These are phyloP conservation scores for Coleophoma eucalyptorum DNA, from an alignment of 2,329 filamentous ascomycete species.

Conservation along the genomic window DNA sequence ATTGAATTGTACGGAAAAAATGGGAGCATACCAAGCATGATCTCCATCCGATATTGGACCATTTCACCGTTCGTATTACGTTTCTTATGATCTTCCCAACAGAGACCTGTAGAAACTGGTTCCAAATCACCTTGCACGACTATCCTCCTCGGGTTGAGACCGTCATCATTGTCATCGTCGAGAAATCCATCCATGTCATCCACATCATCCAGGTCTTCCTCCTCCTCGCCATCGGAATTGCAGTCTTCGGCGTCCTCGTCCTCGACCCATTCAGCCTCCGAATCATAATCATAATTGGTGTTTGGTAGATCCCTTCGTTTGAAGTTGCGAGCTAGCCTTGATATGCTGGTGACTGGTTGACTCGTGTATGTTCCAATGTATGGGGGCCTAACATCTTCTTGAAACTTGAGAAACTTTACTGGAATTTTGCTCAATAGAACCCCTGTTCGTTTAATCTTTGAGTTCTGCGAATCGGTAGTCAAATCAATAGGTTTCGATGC, in stretches of 20 bases:
- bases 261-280: slow-evolving; percentile 80
- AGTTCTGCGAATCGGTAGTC: slow-evolving; percentile 25
- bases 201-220: slow-evolving; percentile 64
- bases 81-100: slow-evolving; percentile 65
- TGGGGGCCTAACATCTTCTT: slow-evolving; percentile 61
- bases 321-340: slow-evolving; percentile 50
- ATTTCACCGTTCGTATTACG: slow-evolving; percentile 44
- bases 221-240: slow-evolving; percentile 60
- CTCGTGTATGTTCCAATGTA: slow-evolving; percentile 69
- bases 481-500: slow-evolving; percentile 23
- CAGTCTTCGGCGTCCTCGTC: slow-evolving; percentile 57
- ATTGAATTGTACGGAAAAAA: slow-evolving; percentile 1
- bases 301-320: slow-evolving; percentile 49
- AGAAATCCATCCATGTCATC: slow-evolving; percentile 63
- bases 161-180: slow-evolving; percentile 66
- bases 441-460: slow-evolving; percentile 20
- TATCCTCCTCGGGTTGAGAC: slow-evolving; percentile 47
- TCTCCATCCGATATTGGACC: slow-evolving; percentile 67
- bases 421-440: slow-evolving; percentile 19
- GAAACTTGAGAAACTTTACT: slow-evolving; percentile 38
- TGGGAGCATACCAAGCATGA: slow-evolving; percentile 40
- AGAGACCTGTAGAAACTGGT: slow-evolving; percentile 75
- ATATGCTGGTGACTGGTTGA: slow-evolving; percentile 38
- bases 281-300: slow-evolving; percentile 80
- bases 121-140: slow-evolving; percentile 64